Base-by-base conservation (phyloP, 106 monocot species). In the Dioscorea zingiberensis region DNA sequence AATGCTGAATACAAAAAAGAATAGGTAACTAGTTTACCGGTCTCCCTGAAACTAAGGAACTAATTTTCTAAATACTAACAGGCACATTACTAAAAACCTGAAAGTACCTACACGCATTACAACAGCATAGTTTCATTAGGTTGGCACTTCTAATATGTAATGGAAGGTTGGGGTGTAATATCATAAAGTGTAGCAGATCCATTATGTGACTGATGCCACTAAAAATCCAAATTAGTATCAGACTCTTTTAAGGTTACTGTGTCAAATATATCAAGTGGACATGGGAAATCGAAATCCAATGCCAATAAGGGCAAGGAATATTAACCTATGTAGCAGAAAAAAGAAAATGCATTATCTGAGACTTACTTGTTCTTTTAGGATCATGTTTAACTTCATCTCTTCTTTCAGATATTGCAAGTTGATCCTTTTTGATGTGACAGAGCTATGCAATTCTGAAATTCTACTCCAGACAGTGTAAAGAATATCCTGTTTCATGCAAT, bases 341-440 rank as follows among this genome's bases (percentile, higher is more conserved):
- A 53, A 56, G n/a, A 56, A 23, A 12, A 56, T 25, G 23, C 22
- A 19, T 11, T 23, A 56, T 19, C 22, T 2, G 2, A 71, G 44
- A 55, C 44, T 85, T 82, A 97, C 95, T 83, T 97, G 97, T 66
- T 76, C 84, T 57, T 77, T 78, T 63, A 98, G 68, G 69, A 93
- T 69, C 3, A 58, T 19, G 21, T 66, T 54, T 67, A 93, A 64
- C 74, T 78, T 86, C 62, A 82, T 77, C 57, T 84, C 71, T 59
- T 74, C 79, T 59, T 49, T 80, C 28, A 88, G 58, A 19, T 80
- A 59, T 73, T 86, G 79, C 27, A 89, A 47, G 23, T 74, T 73
- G 28, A 81, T 75, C 70, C 75, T 89, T 80, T 82, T 78, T 44
- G 55, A 28, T 19, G 67, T 55, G 29, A 93, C 79, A 22, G 81